Conservation (phyloP, 2,329 filamentous ascomycete species). For the Chrysosporium keratinophilum region DNA sequence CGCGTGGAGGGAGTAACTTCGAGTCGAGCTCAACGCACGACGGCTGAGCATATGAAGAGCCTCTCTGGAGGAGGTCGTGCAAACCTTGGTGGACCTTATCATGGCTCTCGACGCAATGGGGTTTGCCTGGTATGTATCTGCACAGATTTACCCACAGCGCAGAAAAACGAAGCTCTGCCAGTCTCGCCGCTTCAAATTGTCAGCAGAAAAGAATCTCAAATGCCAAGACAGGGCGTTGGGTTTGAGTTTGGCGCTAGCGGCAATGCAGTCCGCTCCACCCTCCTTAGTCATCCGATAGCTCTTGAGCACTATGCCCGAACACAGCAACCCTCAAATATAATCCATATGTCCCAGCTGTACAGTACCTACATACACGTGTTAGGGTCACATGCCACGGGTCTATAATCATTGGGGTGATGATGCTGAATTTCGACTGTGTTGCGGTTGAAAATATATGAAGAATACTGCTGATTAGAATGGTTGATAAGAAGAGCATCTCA, state of each 20-base stretch:
- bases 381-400: no score
- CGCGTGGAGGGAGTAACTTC: slow-evolving; percentile 14
- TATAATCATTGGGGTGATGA: no score
- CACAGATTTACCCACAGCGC: not conserved
- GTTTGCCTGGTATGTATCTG: not conserved
- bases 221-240: not conserved
- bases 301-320: no score
- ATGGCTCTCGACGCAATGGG: slow-evolving; percentile 19
- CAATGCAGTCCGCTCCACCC: not conserved
- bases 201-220: not conserved
- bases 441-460: no score
- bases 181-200: not conserved
- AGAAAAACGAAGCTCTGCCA: not conserved
- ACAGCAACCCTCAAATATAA: no score
- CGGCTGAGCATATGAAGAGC: slow-evolving; percentile 20
- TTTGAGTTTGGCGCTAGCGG: not conserved
- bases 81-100: slow-evolving; percentile 26
- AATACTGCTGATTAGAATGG: no score
- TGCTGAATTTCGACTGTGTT: no score
- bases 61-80: slow-evolving; percentile 22
- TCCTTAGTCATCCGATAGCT: no score
- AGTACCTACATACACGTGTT: no score
- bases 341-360: no score
- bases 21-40: slow-evolving; percentile 11
- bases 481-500: no score